Conservation (phyloP, 768 basidiomycete species). For the Termitomyces bulborhizus region DNA sequence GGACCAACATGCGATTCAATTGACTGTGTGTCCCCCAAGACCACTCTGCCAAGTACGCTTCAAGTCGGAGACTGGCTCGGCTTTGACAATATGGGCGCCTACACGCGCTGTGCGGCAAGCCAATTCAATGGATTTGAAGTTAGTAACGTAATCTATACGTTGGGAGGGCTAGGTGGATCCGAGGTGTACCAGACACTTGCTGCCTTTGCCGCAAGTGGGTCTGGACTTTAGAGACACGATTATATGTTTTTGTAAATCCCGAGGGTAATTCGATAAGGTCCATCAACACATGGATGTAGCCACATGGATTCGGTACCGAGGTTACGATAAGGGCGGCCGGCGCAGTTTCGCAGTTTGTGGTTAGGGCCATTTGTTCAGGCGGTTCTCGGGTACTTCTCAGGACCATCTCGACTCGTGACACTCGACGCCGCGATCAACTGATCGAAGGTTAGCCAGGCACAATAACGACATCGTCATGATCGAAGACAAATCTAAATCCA, state of each 20-base stretch:
- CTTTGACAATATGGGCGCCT: slow-evolving; percentile 98
- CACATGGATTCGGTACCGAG: slow-evolving; percentile 26
- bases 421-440: slow-evolving; percentile 25
- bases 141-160: slow-evolving; percentile 75
- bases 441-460: slow-evolving; percentile 29
- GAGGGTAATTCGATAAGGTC: slow-evolving; percentile 14
- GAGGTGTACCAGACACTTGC: slow-evolving; percentile 50
- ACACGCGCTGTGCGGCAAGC: slow-evolving; percentile 96
- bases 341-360: slow-evolving; percentile 1
- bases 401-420: slow-evolving; percentile 24
- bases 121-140: slow-evolving; percentile 90
- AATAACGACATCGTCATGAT: slow-evolving; percentile 26
- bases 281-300: slow-evolving; percentile 19
- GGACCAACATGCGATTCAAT: slow-evolving; percentile 98
- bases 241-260: slow-evolving; percentile 3
- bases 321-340: slow-evolving; percentile 24
- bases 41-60: slow-evolving; percentile 58
- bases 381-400: slow-evolving; percentile 27
- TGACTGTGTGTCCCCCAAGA: slow-evolving; percentile 76
- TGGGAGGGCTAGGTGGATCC: slow-evolving; percentile 45
- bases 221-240: slow-evolving; percentile 24
- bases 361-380: slow-evolving; percentile 22
- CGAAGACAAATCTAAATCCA: slow-evolving; percentile 22
- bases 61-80: slow-evolving; percentile 96
- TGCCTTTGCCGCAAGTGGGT: slow-evolving; percentile 38